Conservation (phyloP, 208 protist genomes). For the Strigomonas culicis region DNA sequence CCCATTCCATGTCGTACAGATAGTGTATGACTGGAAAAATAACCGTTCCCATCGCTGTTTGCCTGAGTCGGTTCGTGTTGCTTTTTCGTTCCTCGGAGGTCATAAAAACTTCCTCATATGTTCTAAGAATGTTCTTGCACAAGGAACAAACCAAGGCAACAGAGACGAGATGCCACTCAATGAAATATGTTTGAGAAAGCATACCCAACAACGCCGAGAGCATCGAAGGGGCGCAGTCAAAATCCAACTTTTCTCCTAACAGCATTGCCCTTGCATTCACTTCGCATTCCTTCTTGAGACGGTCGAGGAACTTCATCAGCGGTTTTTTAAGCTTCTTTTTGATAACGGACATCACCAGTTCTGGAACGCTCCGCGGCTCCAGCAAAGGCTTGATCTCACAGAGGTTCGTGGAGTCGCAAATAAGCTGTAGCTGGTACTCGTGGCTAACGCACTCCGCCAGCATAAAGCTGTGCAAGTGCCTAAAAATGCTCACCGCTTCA, state of each 20-base stretch:
- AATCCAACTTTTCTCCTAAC: background rate
- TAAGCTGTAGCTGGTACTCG: slow-evolving; percentile 78
- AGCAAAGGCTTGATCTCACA: slow-evolving; percentile 78
- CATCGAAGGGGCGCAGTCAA: slow-evolving; percentile 25
- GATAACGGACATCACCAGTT: slow-evolving; percentile 3
- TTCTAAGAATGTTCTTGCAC: slow-evolving; percentile 3
- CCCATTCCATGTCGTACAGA: slow-evolving; percentile 28
- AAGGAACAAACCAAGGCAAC: slow-evolving; percentile 16
- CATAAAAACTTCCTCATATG: background rate
- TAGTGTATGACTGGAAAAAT: slow-evolving; percentile 78
- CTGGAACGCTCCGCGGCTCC: slow-evolving; percentile 20
- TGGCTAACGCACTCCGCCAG: slow-evolving; percentile 77
- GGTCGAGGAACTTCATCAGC: slow-evolving; percentile 48
- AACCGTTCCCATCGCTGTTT: slow-evolving; percentile 63
- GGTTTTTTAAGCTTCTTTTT: slow-evolving; percentile 45
- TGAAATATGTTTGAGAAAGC: slow-evolving; percentile 51
- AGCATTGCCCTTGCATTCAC: slow-evolving; percentile 33
- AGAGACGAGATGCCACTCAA: slow-evolving; percentile 77
- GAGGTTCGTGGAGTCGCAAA: slow-evolving; percentile 69
- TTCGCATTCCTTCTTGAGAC: slow-evolving; percentile 44
- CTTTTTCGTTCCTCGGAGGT: background rate
- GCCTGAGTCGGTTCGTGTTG: slow-evolving; percentile 3
- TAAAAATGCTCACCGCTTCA: slow-evolving; percentile 56
- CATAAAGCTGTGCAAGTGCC: slow-evolving; percentile 55
- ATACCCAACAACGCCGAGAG: slow-evolving; percentile 59